Evolutionary conservation across 208 protist genomes (phyloP).

Genomic region (Leishmania major): DNA sequence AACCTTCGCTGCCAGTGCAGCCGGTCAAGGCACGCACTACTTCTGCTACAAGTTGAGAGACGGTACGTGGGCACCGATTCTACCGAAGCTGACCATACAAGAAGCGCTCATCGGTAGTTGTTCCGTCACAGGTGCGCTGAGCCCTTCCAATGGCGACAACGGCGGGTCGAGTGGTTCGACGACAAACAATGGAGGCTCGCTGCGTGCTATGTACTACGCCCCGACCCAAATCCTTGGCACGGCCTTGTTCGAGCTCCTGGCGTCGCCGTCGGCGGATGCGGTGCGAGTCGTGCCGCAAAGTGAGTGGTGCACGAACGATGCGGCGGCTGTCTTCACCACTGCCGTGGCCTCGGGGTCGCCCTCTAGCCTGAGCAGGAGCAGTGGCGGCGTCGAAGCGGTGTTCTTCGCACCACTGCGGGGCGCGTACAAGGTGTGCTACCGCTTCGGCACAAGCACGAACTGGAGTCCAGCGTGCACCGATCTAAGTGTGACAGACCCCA

Average conservation of each 20-base stretch:
- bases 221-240: conserved; percentile 49
- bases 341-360: conserved; percentile 14
- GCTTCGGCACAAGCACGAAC: conserved; percentile 58
- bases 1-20: conserved; percentile 46
- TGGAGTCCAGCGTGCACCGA: conserved; percentile 83
- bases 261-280: conserved; percentile 35
- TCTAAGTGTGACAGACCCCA: conserved; percentile 41
- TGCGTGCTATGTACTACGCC: conserved; percentile 87
- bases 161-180: background rate
- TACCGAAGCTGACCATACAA: conserved; percentile 49
- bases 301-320: conserved; percentile 58
- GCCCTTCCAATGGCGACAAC: conserved; percentile 38
- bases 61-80: conserved; percentile 84
- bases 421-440: conserved; percentile 88
- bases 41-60: conserved; percentile 75
- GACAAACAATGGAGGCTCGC: conserved; percentile 18
- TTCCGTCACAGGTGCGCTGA: conserved; percentile 25
- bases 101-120: conserved; percentile 42
- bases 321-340: conserved; percentile 53
- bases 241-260: conserved; percentile 14
- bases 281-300: conserved; percentile 72
- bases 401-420: conserved; percentile 59
- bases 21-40: conserved; percentile 44
- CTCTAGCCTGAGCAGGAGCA: conserved; percentile 14
- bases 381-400: conserved; percentile 23